Evolutionary conservation across 768 basidiomycete genomes (phyloP), one percentile per base, ranked within the genome.

Genomic region (Psilocybe azurescens): DNA sequence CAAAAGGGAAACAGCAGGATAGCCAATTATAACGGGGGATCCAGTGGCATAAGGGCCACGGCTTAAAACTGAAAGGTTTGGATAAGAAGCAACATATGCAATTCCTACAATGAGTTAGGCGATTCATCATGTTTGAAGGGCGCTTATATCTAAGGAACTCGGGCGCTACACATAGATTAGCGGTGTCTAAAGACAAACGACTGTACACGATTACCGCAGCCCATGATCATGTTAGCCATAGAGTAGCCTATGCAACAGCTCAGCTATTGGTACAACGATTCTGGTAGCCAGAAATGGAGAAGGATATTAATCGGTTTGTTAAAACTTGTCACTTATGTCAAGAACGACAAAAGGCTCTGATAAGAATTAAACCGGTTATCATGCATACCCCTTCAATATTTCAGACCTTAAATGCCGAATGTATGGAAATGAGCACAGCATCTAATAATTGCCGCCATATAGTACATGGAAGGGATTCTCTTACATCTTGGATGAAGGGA

Each of bases 401-500:
- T 29, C 52, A 53, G 30, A 32, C 16, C 4, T n/a, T 53, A 32
- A 13, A 53, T 53, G 52, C 20, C 16, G 32, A 53, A 11, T 24
- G 13, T 7, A 53, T 53, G 24, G 5, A 5, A 20, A 13, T 28
- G 16, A 50, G 20, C 20, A 20, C 20, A 20, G 20, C 20, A 20
- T 54, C 53, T 6, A 41, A 54, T 20, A 28, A 28, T 5, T 54
- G 53, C 16, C n/a, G 16, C 2, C 14, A 36, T 20, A 38, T 0
- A 0, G 67, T 72, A 0, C 70, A 72, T 24, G 71, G 68, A 0
- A 9, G 68, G 9, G 64, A 65, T 47, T 33, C 64, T 0, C 38
- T 75, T 0, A 60, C 67, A 0, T 57, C 64, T 9, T 74, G 64
- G 61, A 61, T 61, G 3, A 74, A 77, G 64, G 72, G 60, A 1